Evolutionary conservation across 2,329 filamentous ascomycete genomes (phyloP).

Genomic region (Macrophomina phaseolina): DNA sequence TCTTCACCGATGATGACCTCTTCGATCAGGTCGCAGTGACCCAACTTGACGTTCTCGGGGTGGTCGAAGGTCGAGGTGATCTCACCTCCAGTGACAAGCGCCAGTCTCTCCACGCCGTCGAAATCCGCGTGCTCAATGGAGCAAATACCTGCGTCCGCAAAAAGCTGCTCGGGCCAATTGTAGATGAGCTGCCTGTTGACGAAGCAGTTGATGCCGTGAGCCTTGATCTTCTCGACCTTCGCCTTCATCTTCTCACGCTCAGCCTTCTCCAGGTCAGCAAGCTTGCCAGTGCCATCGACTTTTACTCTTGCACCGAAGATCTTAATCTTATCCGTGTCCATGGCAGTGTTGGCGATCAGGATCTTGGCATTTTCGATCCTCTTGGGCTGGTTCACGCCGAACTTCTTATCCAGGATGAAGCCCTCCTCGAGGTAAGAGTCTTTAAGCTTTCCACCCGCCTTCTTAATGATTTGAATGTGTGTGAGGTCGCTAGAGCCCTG

Average conservation of each 20-base stretch:
- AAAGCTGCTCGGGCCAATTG: slow-evolving; percentile 99
- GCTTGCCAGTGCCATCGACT: slow-evolving; percentile 93
- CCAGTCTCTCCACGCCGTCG: slow-evolving; percentile 93
- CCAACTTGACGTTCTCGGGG: slow-evolving; percentile 94
- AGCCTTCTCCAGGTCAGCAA: slow-evolving; percentile 97
- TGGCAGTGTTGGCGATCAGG: slow-evolving; percentile 94
- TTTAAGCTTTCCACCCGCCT: slow-evolving; percentile 94
- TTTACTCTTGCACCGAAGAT: slow-evolving; percentile 98
- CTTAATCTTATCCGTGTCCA: slow-evolving; percentile 99
- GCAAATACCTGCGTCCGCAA: slow-evolving; percentile 96
- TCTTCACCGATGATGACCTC: slow-evolving; percentile 99
- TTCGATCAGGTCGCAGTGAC: slow-evolving; percentile 93
- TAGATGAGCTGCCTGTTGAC: slow-evolving; percentile 99
- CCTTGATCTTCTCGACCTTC: slow-evolving; percentile 98
- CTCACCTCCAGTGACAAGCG: slow-evolving; percentile 94
- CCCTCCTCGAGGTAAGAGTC: slow-evolving; percentile 98
- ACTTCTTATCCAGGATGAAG: slow-evolving; percentile 99
- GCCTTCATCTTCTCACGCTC: slow-evolving; percentile 99
- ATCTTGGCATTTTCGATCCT: slow-evolving; percentile 98
- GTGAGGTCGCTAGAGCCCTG: slow-evolving; percentile 91
- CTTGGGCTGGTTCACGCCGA: slow-evolving; percentile 98
- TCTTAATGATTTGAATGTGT: slow-evolving; percentile 99
- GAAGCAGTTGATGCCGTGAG: slow-evolving; percentile 99
- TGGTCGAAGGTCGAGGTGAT: slow-evolving; percentile 98
- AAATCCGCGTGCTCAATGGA: slow-evolving; percentile 99